Evolutionary conservation across 495 filamentous ascomycete species (phyloP), one percentile per base, ranked within the genome.

Genomic region (Penicillium coprophilum): DNA sequence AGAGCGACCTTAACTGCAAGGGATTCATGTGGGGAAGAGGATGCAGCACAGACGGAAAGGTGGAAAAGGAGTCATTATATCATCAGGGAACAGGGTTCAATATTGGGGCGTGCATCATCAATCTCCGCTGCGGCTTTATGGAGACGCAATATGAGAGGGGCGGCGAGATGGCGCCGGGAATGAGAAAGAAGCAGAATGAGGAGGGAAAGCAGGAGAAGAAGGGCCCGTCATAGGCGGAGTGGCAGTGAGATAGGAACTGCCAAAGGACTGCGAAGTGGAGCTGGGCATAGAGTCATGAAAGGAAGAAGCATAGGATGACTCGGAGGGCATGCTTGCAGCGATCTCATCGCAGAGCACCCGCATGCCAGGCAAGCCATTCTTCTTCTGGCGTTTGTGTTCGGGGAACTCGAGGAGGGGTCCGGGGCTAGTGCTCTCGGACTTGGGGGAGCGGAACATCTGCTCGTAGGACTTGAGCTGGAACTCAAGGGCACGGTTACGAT

Each of bases 391-490:
- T 31, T 71, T 61, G 60, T 63, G 53, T 17, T 74, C 71, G 5
- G 68, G 64, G 17, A 71, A 61, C 4, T 64, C 62, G 20, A 67
- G 50, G 3, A 76, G 46, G 7, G 71, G 46, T 17, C 62, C 62
- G 7, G 70, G 70, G 32, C 63, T 73, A 15, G 56, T 60, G 39
- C 46, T 60, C 50, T 77, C 74, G n/a, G 62, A 32, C 64, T 75
- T 75, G 23, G 73, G 69, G 3, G 71, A 69, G 19, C 71, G 73
- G 59, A 76, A 72, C 66, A 77, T 73, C 50, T 71, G 69, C 54
- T 73, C 72, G 58, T 72, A 76, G 12, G 71, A 70, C 56, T 72
- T 78, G 51, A 76, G 61, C 50, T 78, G 71, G 48, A 72, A 71
- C 54, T 75, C 72, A 7, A 76, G 67, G 31, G 71, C 70, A 17